Base-by-base conservation (phyloP, 108 stramenopile species). In the Discostella pseudostelligera region DNA sequence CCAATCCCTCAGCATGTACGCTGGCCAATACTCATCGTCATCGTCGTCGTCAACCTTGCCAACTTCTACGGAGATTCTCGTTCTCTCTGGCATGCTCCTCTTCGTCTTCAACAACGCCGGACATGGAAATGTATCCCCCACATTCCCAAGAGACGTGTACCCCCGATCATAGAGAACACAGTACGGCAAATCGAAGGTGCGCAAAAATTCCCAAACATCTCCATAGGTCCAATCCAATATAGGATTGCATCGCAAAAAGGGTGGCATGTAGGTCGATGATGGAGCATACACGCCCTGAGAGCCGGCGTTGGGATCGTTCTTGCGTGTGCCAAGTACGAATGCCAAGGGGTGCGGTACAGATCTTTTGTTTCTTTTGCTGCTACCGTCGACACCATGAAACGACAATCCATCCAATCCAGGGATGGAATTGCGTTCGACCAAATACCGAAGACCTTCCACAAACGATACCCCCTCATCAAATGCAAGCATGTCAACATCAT, bases 161-260 rank as follows among this genome's bases (percentile, higher is more conserved):
- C 99, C 99, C 46, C 83, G 56, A 70, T 98, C 97, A 81, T 99
- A 99, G 14, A 99, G 81, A 21, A 69, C 57, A 72, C 96, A 97
- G 71, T 97, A 97, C 10, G 95, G 94, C 35, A 28, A 76, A 20
- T 95, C 62, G 69, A 87, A 95, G 7, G 71, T 26, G 29, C 97
- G 65, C 44, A 97, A 68, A 66, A 98, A 98, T 42, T 88, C 84
- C 98, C 97, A 98, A 5, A 99, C 85, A 51, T 94, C 81, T 7
- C 86, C 87, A 63, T 95, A 94, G 2, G 67, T 82, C 99, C 99
- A 99, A 39, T 90, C 56, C 39, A 99, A 56, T 8, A 98, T 80
- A 3, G 99, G 99, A 80, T 98, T 98, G 20, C 98, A 93, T 8
- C 99, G 84, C 82, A 99, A 90, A 65, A 99, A 97, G 2, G 97